Base-by-base conservation (phyloP, 345 rosid species). In the Reutealis trisperma region DNA sequence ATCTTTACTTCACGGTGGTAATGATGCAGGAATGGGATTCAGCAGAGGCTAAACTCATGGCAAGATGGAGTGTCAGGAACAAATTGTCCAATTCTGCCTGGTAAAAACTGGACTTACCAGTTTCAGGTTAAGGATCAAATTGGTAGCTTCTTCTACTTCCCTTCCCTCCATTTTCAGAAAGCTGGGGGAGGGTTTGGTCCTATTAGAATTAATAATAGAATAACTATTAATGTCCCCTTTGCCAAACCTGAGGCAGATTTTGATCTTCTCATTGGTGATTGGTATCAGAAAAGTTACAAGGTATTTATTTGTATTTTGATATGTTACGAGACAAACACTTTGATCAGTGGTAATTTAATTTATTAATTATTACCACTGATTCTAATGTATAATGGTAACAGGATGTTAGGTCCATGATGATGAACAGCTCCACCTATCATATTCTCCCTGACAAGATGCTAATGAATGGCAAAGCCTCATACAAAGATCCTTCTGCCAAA, bases 381-480 rank as follows among this genome's bases (percentile, higher is more conserved):
- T 67, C 8, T 32, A 1, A 7, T 34, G 10, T 1, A 73, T 9
- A 22, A 67, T 47, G n/a, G 14, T 55, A 2, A n/a, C 58, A 79
- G 82, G 71, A 70, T 9, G 27, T 71, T 6, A 63, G 61, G 49
- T 70, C 47, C 14, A 63, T 68, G 67, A 19, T 75, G 18, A 25
- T 19, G 13, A 51, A 51, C 21, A 27, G 37, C 2, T 16, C 47
- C 18, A 62, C 68, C 25, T n/a, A 71, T 52, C n/a, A 34, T 2
- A 37, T 0, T 51, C 57, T 6, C 2, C 90, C 90, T 11, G 60
- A 64, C 27, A 54, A 5, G 65, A 82, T 84, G 62, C 79, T 84
- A 42, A 86, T 84, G 59, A 88, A 86, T 63, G 89, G 89, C 5
- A 81, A 73, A 70, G 77, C 45, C 55, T 73, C 90, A 27, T 80